These are phyloP conservation scores for Fusarium setosum DNA, from an alignment of 2,329 filamentous ascomycete species.

Conservation along the genomic window DNA sequence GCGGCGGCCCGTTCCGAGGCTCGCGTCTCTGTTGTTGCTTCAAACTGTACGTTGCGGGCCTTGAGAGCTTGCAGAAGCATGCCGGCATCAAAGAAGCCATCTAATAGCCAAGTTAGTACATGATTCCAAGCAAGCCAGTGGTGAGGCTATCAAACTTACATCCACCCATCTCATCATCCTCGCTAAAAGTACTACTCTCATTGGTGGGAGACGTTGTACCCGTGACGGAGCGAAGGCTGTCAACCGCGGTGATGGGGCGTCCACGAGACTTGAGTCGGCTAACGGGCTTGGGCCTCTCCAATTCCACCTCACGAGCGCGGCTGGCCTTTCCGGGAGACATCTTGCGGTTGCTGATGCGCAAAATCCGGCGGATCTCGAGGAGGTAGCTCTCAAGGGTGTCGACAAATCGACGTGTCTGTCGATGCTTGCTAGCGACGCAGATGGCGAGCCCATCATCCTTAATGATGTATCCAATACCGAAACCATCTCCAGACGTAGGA, in stretches of 20 bases:
- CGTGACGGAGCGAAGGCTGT: conserved; percentile 52
- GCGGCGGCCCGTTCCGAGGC: conserved; percentile 70
- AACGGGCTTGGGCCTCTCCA: conserved; percentile 48
- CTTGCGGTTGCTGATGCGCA: conserved; percentile 73
- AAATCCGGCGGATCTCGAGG: conserved; percentile 86
- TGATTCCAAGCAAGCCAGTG: not conserved
- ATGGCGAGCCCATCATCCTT: conserved; percentile 84
- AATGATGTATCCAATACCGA: conserved; percentile 99
- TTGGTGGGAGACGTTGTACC: conserved; percentile 72
- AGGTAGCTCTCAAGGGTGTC: conserved; percentile 92
- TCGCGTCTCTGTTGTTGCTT: conserved; percentile 62
- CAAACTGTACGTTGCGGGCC: conserved; percentile 68
- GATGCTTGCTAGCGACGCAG: conserved; percentile 91
- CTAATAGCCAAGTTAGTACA: conserved; percentile 60
- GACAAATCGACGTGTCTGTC: conserved; percentile 91
- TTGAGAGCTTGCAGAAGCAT: conserved; percentile 93
- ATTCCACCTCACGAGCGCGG: conserved; percentile 66
- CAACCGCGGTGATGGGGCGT: conserved; percentile 73
- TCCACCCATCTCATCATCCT: conserved; percentile 90
- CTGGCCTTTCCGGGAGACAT: conserved; percentile 56
- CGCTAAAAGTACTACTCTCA: conserved; percentile 78
- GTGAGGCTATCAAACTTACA: conserved; percentile 71
- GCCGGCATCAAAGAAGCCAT: conserved; percentile 97
- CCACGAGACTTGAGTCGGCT: conserved; percentile 77
- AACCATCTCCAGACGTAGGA: conserved; percentile 91